Base-by-base conservation (phyloP, 176 grass and related monocot species). In the Chloris gayana region DNA sequence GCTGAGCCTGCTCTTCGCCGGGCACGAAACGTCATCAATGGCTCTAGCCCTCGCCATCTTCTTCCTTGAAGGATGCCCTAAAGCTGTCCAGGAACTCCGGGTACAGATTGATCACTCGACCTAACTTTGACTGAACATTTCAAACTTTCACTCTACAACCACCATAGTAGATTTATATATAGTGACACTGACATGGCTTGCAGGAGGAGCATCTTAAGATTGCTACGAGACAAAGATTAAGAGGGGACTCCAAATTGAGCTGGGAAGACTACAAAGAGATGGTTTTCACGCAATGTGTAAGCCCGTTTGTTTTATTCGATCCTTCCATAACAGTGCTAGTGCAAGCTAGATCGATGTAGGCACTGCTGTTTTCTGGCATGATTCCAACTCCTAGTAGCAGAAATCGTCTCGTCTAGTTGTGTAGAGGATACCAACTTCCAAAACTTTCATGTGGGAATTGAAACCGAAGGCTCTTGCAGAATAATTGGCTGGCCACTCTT, bases 221-320 rank as follows among this genome's bases (percentile, higher is more conserved):
- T 66, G 82, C 71, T n/a, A 83, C 64, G 72, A 88, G 85, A 86
- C 88, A 91, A 72, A 69, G 88, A 50, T 69, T 34, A 27, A 75
- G 87, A 83, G 90, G 86, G 57, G 86, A 71, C 25, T 63, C 70
- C 71, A 85, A 76, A 62, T 84, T 95, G 80, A 87, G 79, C 82
- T 99, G 96, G 96, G 96, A 99, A 86, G 96, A 99, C 76, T 99
- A 99, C 88, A 98, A 91, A 66, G 82, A 99, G 70, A 99, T 99
- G 96, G 90, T 86, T 83, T 99, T 95, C 88, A 95, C 96, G n/a
- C 92, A 93, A 84, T 93, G 92, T 78, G 96, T 99, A 93, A 89
- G 90, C 25, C 56, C 59, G 33, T 45, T 75, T 54, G 60, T 80
- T 69, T 24, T 84, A 73, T 85, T 82, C 67, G 30, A 86, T 76